Conservation (phyloP, 2,329 filamentous ascomycete genomes). For the Fusarium anguioides region DNA sequence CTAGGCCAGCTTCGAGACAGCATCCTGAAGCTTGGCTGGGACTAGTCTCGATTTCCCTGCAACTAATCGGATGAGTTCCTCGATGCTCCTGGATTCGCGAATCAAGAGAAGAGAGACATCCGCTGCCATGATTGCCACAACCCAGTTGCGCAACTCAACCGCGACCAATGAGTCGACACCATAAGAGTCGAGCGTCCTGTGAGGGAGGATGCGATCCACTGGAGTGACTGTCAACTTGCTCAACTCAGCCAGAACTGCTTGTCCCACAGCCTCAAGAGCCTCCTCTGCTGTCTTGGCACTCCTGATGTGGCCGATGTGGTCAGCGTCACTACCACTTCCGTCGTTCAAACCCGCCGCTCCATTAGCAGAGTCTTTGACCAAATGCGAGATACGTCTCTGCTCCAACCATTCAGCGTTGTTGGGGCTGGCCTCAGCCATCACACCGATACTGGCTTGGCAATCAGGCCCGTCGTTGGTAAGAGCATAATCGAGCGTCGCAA, state of each 20-base stretch:
- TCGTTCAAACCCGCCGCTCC: not conserved
- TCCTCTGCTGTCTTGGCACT: conserved; percentile 4
- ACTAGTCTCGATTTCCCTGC: conserved; percentile 1
- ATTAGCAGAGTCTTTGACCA: conserved; percentile 4
- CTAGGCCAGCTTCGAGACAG: not conserved
- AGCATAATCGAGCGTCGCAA: conserved; percentile 1
- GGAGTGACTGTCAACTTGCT: not conserved
- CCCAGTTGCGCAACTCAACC: conserved; percentile 2
- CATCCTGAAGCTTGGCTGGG: conserved; percentile 3
- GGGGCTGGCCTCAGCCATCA: not conserved
- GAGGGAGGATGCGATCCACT: not conserved
- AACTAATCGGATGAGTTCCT: conserved; percentile 2
- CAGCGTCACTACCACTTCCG: not conserved
- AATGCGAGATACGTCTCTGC: conserved; percentile 2
- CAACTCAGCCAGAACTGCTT: conserved; percentile 4
- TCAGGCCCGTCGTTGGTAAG: not conserved
- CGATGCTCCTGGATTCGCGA: not conserved
- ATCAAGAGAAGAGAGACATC: conserved; percentile 4
- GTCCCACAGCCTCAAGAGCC: conserved; percentile 4
- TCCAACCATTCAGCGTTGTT: conserved; percentile 3
- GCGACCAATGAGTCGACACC: conserved; percentile 1
- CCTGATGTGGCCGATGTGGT: not conserved
- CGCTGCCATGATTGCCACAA: not conserved
- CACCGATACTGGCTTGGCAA: conserved; percentile 1
- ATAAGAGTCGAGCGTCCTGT: conserved; percentile 2